Evolutionary conservation across 805 yeast species (phyloP).

Genomic region (Starmerella potacharoeniae): DNA sequence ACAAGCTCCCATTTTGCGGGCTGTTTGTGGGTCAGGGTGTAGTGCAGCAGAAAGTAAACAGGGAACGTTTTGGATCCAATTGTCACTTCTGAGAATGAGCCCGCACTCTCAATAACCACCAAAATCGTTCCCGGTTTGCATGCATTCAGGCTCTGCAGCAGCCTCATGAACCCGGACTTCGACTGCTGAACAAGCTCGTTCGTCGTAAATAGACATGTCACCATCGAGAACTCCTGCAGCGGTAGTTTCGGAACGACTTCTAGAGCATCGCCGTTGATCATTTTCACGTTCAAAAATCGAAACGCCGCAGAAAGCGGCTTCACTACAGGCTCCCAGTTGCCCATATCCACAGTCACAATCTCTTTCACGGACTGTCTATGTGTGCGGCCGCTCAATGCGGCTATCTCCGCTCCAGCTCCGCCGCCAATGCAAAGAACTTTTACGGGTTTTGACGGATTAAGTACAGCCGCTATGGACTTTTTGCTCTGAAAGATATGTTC

Average conservation of each 20-base stretch:
- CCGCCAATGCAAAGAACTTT: conserved; percentile 65
- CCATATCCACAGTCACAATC: conserved; percentile 58
- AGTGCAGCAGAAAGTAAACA: conserved; percentile 67
- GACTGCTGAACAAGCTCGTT: conserved; percentile 72
- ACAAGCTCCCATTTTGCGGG: conserved; percentile 47
- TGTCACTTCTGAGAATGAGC: conserved; percentile 70
- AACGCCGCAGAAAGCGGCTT: conserved; percentile 36
- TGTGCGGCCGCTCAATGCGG: conserved; percentile 33
- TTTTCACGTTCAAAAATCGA: conserved; percentile 30
- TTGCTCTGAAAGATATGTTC: conserved; percentile 48
- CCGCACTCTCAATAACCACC: conserved; percentile 76
- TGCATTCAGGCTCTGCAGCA: conserved; percentile 40
- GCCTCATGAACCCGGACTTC: conserved; percentile 45
- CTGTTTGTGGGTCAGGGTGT: conserved; percentile 45
- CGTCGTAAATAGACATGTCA: conserved; percentile 73
- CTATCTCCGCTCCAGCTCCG: conserved; percentile 79
- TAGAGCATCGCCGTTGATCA: conserved; percentile 26
- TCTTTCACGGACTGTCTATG: conserved; percentile 28
- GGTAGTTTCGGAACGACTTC: conserved; percentile 5
- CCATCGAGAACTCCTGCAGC: conserved; percentile 23
- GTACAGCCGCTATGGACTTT: conserved; percentile 33
- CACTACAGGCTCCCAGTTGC: conserved; percentile 59
- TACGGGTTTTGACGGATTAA: conserved; percentile 8
- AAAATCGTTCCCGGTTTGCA: conserved; percentile 51
- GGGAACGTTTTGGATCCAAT: conserved; percentile 73